Evolutionary conservation across 805 yeast species (phyloP).

Genomic region (Kuraishia borneana): DNA sequence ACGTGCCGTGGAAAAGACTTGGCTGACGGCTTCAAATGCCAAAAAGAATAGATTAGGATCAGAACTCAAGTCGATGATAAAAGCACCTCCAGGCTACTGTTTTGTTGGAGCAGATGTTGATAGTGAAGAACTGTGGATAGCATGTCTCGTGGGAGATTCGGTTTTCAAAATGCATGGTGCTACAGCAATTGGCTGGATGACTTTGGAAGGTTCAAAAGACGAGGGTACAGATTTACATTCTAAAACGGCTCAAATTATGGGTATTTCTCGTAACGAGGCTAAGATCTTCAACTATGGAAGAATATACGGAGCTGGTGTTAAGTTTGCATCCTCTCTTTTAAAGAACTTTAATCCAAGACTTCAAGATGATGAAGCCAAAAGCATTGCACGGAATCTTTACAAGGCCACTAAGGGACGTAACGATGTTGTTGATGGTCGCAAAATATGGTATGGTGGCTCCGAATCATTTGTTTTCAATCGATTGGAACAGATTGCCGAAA

Average conservation of each 20-base stretch:
- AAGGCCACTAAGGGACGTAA: slow-evolving; percentile 71
- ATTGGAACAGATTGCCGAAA: slow-evolving; percentile 78
- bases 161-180: slow-evolving; percentile 86
- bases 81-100: slow-evolving; percentile 81
- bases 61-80: slow-evolving; percentile 76
- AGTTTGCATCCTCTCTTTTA: slow-evolving; percentile 75
- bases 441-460: slow-evolving; percentile 76
- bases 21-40: slow-evolving; percentile 97
- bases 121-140: slow-evolving; percentile 97
- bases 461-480: slow-evolving; percentile 88
- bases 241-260: slow-evolving; percentile 81
- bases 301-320: slow-evolving; percentile 94
- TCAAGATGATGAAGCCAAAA: slow-evolving; percentile 53
- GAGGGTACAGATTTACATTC: slow-evolving; percentile 94
- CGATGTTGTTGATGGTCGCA: slow-evolving; percentile 12
- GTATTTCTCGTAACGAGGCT: slow-evolving; percentile 85
- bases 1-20: slow-evolving; percentile 92
- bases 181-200: slow-evolving; percentile 98
- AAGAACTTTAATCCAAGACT: slow-evolving; percentile 72
- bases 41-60: slow-evolving; percentile 81
- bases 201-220: slow-evolving; percentile 85
- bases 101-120: slow-evolving; percentile 99
- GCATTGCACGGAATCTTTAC: slow-evolving; percentile 58
- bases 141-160: slow-evolving; percentile 89
- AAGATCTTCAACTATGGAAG: slow-evolving; percentile 94